Conservation (phyloP, 1,284 basidiomycete genomes). For the Agroathelia rolfsii region DNA sequence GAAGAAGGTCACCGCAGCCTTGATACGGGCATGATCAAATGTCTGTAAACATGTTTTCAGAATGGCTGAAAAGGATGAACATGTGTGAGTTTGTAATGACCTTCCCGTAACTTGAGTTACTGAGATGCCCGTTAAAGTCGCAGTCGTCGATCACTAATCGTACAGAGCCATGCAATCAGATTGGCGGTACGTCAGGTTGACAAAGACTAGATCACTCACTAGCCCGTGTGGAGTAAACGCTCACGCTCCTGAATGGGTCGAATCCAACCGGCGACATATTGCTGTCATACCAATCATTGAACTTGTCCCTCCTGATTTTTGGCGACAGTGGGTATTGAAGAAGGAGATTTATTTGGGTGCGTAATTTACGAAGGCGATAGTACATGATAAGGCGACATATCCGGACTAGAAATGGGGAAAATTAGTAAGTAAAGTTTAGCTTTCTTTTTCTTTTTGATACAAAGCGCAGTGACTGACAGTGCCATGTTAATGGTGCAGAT, state of each 20-base stretch:
- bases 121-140: slow-evolving; percentile 64
- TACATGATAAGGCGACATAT: slow-evolving; percentile 41
- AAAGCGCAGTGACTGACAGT: too few relatives aligned
- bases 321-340: slow-evolving; percentile 37
- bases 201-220: too few relatives aligned
- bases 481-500: too few relatives aligned
- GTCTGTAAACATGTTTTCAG: slow-evolving; percentile 23
- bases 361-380: slow-evolving; percentile 25
- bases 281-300: slow-evolving; percentile 35
- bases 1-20: slow-evolving; percentile 40
- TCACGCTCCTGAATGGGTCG: slow-evolving; percentile 39
- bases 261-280: slow-evolving; percentile 41
- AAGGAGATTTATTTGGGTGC: slow-evolving; percentile 28
- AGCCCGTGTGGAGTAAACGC: slow-evolving; percentile 39
- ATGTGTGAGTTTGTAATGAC: slow-evolving; percentile 19
- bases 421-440: too few relatives aligned
- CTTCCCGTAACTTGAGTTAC: slow-evolving; percentile 72
- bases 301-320: slow-evolving; percentile 22
- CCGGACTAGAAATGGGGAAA: slow-evolving; percentile 48
- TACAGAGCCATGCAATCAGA: too few relatives aligned
- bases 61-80: slow-evolving; percentile 3
- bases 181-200: too few relatives aligned
- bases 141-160: slow-evolving; percentile 61
- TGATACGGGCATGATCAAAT: slow-evolving; percentile 32
- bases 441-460: too few relatives aligned